Evolutionary conservation across 1,284 basidiomycete genomes (phyloP).

Genomic region (Sphagnurus paluster): DNA sequence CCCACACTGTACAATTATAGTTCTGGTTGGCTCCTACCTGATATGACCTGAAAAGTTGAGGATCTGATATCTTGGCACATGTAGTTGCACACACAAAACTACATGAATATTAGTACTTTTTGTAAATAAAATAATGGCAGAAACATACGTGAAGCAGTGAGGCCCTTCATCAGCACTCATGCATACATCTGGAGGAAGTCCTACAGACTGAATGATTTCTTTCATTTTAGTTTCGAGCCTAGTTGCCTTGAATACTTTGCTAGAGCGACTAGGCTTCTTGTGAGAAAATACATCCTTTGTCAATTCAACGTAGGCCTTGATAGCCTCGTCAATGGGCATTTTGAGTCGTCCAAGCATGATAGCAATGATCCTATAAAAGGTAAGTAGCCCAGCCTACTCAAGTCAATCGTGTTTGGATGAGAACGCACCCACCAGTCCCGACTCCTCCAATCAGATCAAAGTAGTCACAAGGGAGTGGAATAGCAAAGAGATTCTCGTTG

Average conservation of each 20-base stretch:
- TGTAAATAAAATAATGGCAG: not conserved
- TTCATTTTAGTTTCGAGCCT: not conserved
- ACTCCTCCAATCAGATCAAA: constrained; percentile 8
- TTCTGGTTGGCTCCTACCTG: not conserved
- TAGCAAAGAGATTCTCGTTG: not conserved
- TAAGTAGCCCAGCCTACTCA: no score
- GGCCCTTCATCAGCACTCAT: no score
- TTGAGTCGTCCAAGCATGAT: constrained; percentile 4
- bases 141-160: not conserved
- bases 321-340: constrained; percentile 4
- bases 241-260: not conserved
- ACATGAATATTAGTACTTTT: not conserved
- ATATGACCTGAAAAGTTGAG: constrained; percentile 2
- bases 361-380: constrained; percentile 6
- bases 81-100: constrained; percentile 4
- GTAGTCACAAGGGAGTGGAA: constrained; percentile 1
- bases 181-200: no score
- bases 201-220: no score
- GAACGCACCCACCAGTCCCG: constrained; percentile 5
- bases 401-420: no score
- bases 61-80: not conserved
- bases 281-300: not conserved
- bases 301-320: not conserved
- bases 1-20: not conserved
- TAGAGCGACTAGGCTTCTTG: not conserved